Base-by-base conservation (phyloP, 352 stramenopile species). In the Globisporangium cederbergense region DNA sequence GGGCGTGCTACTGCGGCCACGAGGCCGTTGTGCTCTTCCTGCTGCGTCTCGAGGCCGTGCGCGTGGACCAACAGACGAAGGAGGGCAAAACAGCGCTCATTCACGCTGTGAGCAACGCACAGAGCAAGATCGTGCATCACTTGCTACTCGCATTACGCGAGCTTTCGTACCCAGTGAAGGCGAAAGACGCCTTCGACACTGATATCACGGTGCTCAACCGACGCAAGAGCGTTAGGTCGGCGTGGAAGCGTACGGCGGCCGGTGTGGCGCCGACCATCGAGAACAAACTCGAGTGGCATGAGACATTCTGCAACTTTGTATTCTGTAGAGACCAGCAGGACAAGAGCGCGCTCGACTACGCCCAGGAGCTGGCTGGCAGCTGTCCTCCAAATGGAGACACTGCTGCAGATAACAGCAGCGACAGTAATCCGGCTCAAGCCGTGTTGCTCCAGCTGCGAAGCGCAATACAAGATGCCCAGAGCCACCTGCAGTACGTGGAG, bases 1-100 rank as follows among this genome's bases (percentile, higher is more conserved):
- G 85, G 85, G 85, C 85, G 18, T 79, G 75, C 18, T 91, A 84
- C 60, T 91, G 81, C 50, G 85, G 85, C 3, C 83, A 94, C 51
- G 84, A 92, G 52, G 63, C 69, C 2, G 74, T 89, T 4, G 72
- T 79, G 25, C 70, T 92, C 13, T 58, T 74, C 4, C 65, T 94
- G 1, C 67, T 94, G 30, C 79, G 77, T 0, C 8, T 74, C 45
- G 60, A 66, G 20, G 46, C 46, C 1, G 76, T 81, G 8, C 40
- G 76, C 32, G 50, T 85, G 3, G 43, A 74, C 22, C 71, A 78
- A 25, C 68, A 64, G 22, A 92, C 85, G 0, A 60, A 68, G 0
- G 85, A 92, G 38, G 75, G 80, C 5, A 89, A 86, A 65, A 91
- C 83, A 0, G 81, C 85, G 2, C 60, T 94, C 16, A 82, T 90